Evolutionary conservation across 306 rosid genomes (phyloP), one percentile per base, ranked within the genome.

Genomic region (Geum urbanum): DNA sequence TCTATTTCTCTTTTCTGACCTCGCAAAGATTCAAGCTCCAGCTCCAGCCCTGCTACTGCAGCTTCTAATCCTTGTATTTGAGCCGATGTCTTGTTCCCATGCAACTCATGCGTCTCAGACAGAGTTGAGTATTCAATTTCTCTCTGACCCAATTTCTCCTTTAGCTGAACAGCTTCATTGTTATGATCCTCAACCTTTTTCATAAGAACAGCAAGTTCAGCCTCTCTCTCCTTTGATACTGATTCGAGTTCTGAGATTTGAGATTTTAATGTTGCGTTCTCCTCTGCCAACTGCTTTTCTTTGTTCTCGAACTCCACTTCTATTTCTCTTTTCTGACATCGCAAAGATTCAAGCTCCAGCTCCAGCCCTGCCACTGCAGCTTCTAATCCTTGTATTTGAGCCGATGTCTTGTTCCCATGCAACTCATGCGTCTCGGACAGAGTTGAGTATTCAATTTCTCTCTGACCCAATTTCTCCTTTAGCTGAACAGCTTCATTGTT

Each of bases 251-350:
- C n/a, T n/a, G n/a, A n/a, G n/a, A n/a, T 78, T 76, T 40, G 89
- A 60, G 69, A 71, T 54, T 50, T 81, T 24, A 89, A 78, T 64
- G 57, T 78, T 45, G 53, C 69, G 70, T 80, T 89, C 60, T 76
- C 81, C 73, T 83, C 96, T 66, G 41, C 80, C 63, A 84, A 74
- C 45, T 83, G 84, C 68, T 72, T 80, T 55, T 74, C 78, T 68
- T 74, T 77, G 41, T 64, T 79, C 66, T 74, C 87, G 69, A 88
- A 49, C 66, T 81, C 73, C 68, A n/a, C 84, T 68, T 84, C 88
- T 59, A 73, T 20, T 24, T 83, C 85, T 45, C 63, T 70, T 75
- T 81, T 86, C 66, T 83, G 80, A n/a, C 69, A 68, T 80, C 51
- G 85, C 74, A 83, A 75, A 27, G 84, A 84, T 49, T 77, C 76